Conservation (phyloP, 2,329 filamentous ascomycete species). For the Aaosphaeria arxii region DNA sequence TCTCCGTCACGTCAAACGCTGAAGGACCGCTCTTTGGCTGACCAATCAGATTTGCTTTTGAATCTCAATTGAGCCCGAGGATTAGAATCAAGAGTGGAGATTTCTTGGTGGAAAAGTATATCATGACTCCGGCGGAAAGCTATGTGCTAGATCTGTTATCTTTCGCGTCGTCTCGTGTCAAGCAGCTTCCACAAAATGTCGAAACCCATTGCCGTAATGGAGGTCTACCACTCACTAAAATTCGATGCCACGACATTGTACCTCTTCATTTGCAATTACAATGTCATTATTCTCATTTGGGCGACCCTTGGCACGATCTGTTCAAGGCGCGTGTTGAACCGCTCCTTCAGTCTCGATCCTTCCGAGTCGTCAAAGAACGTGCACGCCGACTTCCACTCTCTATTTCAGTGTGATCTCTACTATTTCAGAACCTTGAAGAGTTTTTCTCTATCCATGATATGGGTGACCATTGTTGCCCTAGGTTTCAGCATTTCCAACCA, state of each 20-base stretch:
- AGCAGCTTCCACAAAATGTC: no score
- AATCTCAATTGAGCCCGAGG: no score
- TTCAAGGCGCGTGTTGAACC: not conserved
- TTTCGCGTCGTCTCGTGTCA: no score
- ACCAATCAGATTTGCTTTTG: no score
- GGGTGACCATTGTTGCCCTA: constrained; percentile 35
- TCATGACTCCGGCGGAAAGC: no score
- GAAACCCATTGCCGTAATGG: no score
- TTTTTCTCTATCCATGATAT: constrained; percentile 3
- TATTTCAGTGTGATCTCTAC: not conserved
- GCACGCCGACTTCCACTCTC: not conserved
- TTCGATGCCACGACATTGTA: not conserved
- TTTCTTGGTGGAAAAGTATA: no score
- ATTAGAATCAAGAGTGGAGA: no score
- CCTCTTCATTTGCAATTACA: constrained; percentile 1
- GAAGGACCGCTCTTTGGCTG: no score
- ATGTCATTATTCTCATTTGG: not conserved
- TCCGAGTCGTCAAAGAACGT: not conserved
- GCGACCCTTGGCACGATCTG: not conserved
- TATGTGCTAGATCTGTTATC: no score
- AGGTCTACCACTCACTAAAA: not conserved
- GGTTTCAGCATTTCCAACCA: constrained; percentile 38
- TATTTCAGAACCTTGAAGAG: not conserved
- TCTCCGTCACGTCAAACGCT: no score
- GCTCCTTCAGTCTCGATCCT: not conserved